Percentiles rank a stretch among this genome's conserved stretches.
These are phyloP conservation scores for Boletellus sp. DNA, from an alignment of 768 basidiomycete genomes.

Conservation along the genomic window DNA sequence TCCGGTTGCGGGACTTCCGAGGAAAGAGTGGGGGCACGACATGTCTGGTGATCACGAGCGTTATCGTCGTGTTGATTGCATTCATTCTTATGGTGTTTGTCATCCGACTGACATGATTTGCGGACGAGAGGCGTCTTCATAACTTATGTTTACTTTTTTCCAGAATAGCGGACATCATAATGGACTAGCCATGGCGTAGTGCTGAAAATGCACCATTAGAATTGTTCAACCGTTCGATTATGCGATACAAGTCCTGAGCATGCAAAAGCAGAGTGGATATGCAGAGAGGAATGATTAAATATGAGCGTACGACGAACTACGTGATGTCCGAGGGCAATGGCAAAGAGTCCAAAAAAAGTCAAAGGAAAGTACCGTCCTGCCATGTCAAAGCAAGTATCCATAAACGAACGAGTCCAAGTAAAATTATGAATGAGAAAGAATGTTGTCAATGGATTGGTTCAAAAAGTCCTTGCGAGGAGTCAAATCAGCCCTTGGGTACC, in stretches of 20 bases:
- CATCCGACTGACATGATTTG: constrained; percentile 56
- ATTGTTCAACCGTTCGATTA: constrained; percentile 10
- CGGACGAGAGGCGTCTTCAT: background rate
- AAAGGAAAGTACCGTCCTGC: background rate
- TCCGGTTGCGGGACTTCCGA: constrained; percentile 56
- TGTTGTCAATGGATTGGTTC: constrained; percentile 64
- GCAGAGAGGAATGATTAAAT: constrained; percentile 4
- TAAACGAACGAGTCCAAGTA: background rate
- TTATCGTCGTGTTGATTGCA: constrained; percentile 62
- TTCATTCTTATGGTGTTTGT: constrained; percentile 72
- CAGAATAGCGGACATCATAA: background rate
- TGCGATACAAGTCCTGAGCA: constrained; percentile 10
- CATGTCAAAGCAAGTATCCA: constrained; percentile 2
- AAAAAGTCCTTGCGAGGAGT: constrained; percentile 54
- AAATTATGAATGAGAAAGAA: constrained; percentile 51
- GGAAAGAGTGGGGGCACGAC: constrained; percentile 69
- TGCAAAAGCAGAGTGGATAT: constrained; percentile 2
- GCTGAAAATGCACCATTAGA: constrained; percentile 6
- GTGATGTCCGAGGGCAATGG: constrained; percentile 6
- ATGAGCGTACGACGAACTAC: background rate
- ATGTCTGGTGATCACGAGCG: constrained; percentile 60
- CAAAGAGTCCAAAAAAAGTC: constrained; percentile 5
- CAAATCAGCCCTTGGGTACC: constrained; percentile 68
- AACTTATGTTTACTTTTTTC: constrained; percentile 5
- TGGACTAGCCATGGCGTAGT: background rate